phyloP scores from a whole-genome alignment of 1,139 yeast genomes.

The Wickerhamiella infanticola region DNA sequence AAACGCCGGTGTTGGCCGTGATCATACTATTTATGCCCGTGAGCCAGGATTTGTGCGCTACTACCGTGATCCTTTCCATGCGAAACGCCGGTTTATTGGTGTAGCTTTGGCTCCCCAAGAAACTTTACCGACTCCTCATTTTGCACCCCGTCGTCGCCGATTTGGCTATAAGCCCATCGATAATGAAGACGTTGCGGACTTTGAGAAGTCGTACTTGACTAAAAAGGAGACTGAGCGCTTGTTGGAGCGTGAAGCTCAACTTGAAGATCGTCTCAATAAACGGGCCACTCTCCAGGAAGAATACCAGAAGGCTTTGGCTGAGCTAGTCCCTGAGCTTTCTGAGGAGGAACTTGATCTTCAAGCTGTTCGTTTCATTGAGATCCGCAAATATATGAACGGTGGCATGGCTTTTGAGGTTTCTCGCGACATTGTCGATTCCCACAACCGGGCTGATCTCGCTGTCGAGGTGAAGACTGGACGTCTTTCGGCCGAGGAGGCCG shows the following conservation, averaged over 20 bases:
- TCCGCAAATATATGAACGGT: slow-evolving; percentile 37
- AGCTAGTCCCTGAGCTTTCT: slow-evolving; percentile 25
- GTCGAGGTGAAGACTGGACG: slow-evolving; percentile 9
- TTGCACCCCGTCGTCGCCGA: slow-evolving; percentile 71
- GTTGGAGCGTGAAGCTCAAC: slow-evolving; percentile 32
- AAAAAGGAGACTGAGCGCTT: slow-evolving; percentile 48
- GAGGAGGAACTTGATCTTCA: slow-evolving; percentile 20
- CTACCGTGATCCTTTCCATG: slow-evolving; percentile 94
- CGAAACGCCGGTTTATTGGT: slow-evolving; percentile 80
- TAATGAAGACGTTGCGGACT: slow-evolving; percentile 36
- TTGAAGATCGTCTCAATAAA: slow-evolving; percentile 27
- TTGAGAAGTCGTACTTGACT: slow-evolving; percentile 42
- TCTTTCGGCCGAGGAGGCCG: slow-evolving; percentile 24
- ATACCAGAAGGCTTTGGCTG: slow-evolving; percentile 19
- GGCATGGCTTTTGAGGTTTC: slow-evolving; percentile 32
- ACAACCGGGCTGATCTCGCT: slow-evolving; percentile 33
- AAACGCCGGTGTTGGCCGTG: slow-evolving; percentile 73
- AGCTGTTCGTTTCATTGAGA: slow-evolving; percentile 35
- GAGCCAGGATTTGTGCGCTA: slow-evolving; percentile 91
- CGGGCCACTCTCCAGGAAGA: slow-evolving; percentile 23
- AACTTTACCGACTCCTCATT: slow-evolving; percentile 74
- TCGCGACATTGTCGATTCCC: slow-evolving; percentile 43
- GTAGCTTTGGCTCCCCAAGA: slow-evolving; percentile 54
- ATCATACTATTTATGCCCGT: slow-evolving; percentile 78
- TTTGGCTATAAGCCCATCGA: slow-evolving; percentile 52